phyloP scores from a whole-genome alignment of 2,329 filamentous ascomycete species.

The Monilinia vaccinii-corymbosi region DNA sequence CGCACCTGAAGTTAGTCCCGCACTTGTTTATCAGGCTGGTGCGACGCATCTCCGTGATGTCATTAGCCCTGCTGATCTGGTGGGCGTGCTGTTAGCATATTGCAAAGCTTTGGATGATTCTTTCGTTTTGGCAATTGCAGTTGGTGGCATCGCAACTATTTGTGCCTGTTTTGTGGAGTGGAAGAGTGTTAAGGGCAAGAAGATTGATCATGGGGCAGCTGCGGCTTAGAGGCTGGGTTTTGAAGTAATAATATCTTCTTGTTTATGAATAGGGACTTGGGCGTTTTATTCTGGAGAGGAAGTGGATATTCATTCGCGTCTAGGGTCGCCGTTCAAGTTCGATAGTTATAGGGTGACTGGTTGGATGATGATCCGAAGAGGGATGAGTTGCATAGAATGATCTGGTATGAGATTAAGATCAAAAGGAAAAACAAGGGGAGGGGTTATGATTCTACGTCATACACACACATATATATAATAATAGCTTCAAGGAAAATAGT shows the following conservation, averaged over 20 bases:
- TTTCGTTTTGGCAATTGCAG: slow-evolving; percentile 26
- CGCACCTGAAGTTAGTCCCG: slow-evolving; percentile 31
- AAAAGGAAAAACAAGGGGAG: neutral
- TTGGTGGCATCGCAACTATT: slow-evolving; percentile 23
- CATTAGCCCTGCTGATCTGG: slow-evolving; percentile 29
- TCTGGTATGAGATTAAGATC: neutral
- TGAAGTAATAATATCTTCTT: neutral
- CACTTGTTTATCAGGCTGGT: slow-evolving; percentile 34
- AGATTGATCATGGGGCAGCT: slow-evolving; percentile 14
- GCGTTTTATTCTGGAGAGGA: neutral
- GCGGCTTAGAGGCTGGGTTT: slow-evolving; percentile 13
- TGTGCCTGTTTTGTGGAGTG: slow-evolving; percentile 26
- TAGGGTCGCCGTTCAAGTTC: no score
- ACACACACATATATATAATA: neutral
- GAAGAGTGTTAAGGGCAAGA: slow-evolving; percentile 29
- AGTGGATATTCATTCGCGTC: neutral
- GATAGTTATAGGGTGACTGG: no score
- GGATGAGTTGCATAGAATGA: neutral
- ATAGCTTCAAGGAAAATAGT: neutral
- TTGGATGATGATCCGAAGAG: neutral
- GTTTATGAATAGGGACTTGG: neutral
- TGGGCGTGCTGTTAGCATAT: slow-evolving; percentile 36
- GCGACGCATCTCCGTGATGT: slow-evolving; percentile 33
- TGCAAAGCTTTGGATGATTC: slow-evolving; percentile 21
- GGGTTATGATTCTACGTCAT: neutral